phyloP scores from a whole-genome alignment of 345 rosid species.

The Eucalyptus curtisii region DNA sequence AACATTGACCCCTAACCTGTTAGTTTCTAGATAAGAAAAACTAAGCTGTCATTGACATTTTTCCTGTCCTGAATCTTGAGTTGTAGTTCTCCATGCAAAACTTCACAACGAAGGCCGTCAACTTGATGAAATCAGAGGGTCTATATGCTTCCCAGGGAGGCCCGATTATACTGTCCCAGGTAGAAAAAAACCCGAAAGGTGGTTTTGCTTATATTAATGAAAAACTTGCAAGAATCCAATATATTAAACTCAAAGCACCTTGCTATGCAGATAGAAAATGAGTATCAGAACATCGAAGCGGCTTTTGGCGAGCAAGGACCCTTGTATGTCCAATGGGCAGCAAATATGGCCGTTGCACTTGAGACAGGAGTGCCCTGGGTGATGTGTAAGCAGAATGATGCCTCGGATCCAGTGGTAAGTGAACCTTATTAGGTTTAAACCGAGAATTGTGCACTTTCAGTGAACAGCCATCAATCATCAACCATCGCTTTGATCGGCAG shows the following conservation, averaged over 20 bases:
- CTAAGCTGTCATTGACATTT: background rate
- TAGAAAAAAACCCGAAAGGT: background rate
- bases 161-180: constrained; percentile 94
- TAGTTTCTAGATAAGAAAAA: background rate
- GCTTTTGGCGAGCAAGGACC: constrained; percentile 47
- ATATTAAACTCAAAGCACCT: background rate
- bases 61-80: background rate
- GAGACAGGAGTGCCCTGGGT: constrained; percentile 92
- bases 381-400: constrained; percentile 87
- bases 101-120: constrained; percentile 54
- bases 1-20: background rate
- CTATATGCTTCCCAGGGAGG: constrained; percentile 92
- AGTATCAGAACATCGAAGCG: constrained; percentile 47
- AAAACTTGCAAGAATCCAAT: background rate
- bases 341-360: constrained; percentile 59
- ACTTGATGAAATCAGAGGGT: constrained; percentile 65
- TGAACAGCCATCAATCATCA: background rate
- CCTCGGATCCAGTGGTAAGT: constrained; percentile 84
- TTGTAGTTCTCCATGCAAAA: constrained; percentile 53
- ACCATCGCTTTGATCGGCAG: constrained; percentile 8
- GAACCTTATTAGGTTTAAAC: background rate
- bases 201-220: background rate
- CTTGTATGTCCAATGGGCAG: constrained; percentile 66
- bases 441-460: background rate
- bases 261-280: constrained; percentile 64